Conservation (phyloP, 257 asterid genomes). For the Solanum chaucha region DNA sequence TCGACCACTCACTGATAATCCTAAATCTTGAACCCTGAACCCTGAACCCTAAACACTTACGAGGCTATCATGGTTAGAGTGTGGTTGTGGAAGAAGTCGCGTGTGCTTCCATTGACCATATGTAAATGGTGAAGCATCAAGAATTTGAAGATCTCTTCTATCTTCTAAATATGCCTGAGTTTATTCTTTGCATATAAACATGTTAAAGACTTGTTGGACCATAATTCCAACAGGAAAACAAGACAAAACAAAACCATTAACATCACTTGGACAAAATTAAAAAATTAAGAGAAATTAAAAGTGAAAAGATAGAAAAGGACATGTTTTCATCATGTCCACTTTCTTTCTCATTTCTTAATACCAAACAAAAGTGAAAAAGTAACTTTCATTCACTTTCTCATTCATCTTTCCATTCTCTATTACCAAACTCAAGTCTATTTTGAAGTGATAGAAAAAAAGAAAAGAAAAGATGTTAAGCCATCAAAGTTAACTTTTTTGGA, state of each 20-base stretch:
- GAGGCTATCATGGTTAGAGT: neutral
- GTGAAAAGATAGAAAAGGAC: neutral
- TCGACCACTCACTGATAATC: neutral
- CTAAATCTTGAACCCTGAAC: neutral
- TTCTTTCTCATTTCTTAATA: neutral
- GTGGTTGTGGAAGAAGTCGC: neutral
- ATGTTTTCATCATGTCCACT: neutral
- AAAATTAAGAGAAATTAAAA: neutral
- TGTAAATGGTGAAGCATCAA: neutral
- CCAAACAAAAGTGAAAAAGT: neutral
- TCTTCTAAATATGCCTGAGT: neutral
- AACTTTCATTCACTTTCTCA: neutral
- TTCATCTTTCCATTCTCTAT: neutral
- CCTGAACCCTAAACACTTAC: neutral
- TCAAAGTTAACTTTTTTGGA: neutral
- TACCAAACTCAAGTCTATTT: neutral
- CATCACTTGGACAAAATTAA: neutral
- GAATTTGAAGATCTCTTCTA: neutral
- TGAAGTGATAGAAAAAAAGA: neutral
- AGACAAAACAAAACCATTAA: neutral
- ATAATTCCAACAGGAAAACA: neutral
- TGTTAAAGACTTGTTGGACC: neutral
- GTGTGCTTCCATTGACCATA: neutral
- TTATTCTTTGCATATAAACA: neutral
- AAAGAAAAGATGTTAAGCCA: neutral